Conservation (phyloP, 345 rosid genomes). For the Anastatica hierochuntica region DNA sequence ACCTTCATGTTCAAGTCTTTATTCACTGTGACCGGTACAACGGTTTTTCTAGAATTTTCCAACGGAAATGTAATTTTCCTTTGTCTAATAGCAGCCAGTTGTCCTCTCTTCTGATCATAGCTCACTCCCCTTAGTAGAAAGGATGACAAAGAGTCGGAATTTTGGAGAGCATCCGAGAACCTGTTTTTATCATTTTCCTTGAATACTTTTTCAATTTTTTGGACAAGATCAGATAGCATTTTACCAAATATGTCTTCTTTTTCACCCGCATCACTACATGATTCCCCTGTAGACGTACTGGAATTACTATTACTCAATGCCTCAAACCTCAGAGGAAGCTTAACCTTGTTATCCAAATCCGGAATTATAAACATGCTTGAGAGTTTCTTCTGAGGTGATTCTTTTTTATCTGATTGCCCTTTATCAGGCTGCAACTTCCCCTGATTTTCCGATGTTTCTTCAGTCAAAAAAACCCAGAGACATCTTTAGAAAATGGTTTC, state of each 20-base stretch:
- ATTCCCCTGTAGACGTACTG: not conserved
- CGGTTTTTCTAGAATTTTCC: not conserved
- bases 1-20: conserved; percentile 11
- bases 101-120: conserved; percentile 4
- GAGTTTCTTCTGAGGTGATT: not conserved
- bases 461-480: not conserved
- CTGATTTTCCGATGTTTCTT: not conserved
- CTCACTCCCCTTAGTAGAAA: not conserved
- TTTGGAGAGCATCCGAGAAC: not conserved
- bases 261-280: not conserved
- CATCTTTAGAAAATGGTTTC: not conserved
- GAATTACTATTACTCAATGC: no score
- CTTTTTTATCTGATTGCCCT: not conserved
- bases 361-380: not conserved
- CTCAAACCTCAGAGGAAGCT: no score
- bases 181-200: not conserved
- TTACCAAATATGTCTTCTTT: not conserved
- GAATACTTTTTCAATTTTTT: not conserved
- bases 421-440: not conserved
- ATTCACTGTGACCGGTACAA: conserved; percentile 1
- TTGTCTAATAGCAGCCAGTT: not conserved
- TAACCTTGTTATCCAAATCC: not conserved
- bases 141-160: not conserved
- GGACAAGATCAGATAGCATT: not conserved
- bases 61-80: not conserved